Evolutionary conservation across 345 rosid species (phyloP).

Genomic region (Heritiera littoralis): DNA sequence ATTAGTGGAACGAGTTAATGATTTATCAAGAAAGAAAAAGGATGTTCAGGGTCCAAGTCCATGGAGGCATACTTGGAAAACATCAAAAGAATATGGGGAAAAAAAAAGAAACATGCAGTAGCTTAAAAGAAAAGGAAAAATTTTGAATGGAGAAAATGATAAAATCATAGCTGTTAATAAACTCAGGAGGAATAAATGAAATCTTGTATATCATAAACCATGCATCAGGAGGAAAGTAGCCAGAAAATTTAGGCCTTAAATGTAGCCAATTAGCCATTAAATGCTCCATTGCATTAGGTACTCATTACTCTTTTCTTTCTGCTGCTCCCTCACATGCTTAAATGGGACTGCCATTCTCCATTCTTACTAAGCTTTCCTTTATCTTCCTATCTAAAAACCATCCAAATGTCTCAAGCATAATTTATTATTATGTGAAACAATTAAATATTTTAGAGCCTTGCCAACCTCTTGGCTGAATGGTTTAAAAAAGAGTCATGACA

Average conservation of each 20-base stretch:
- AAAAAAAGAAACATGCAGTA: not conserved
- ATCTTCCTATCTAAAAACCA: not conserved
- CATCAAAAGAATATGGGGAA: not conserved
- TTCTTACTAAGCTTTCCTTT: not conserved
- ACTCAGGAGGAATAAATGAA: not conserved
- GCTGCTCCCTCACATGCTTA: not conserved
- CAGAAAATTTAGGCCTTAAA: not conserved
- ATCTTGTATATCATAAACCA: not conserved
- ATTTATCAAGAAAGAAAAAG: not conserved
- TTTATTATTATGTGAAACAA: not conserved
- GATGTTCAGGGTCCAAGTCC: not conserved
- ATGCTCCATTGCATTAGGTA: not conserved
- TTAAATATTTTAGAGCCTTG: not conserved
- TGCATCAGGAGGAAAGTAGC: not conserved
- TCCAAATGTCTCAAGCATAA: not conserved
- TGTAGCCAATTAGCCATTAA: not conserved
- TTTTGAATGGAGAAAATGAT: not conserved
- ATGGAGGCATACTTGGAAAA: not conserved
- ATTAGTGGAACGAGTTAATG: not conserved
- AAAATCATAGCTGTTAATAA: not conserved
- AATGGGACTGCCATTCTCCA: not conserved
- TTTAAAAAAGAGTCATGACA: no score
- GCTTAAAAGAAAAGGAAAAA: not conserved
- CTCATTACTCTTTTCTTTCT: not conserved
- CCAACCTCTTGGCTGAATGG: no score